A percentile compares a stretch with the other conserved stretches of the same genome.
Evolutionary conservation across 139 green algal genomes (phyloP).

Genomic region (Protoeuglena noctilucae): DNA sequence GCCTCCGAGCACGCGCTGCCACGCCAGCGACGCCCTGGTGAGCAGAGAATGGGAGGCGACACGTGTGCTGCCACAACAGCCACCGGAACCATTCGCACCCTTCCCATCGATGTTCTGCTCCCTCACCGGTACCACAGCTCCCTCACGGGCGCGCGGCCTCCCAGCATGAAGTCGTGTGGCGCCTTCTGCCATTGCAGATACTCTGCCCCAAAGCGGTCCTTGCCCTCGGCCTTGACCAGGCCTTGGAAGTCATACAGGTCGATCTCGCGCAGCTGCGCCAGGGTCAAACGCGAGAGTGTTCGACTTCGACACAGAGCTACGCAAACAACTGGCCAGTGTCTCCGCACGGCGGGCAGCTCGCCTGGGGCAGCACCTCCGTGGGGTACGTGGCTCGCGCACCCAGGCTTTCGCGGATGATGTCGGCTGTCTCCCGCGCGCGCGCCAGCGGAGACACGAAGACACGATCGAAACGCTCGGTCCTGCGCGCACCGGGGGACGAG

Average conservation of each 20-base stretch:
- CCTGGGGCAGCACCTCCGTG: slow-evolving; percentile 24
- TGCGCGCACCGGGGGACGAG: no score
- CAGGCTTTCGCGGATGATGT: slow-evolving; percentile 51
- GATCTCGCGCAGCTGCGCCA: slow-evolving; percentile 69
- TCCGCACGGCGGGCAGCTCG: no score
- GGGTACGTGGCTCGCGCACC: neutral
- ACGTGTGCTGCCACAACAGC: no score
- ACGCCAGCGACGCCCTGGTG: slow-evolving; percentile 68
- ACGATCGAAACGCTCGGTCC: slow-evolving; percentile 36
- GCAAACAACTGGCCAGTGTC: no score
- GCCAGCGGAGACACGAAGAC: slow-evolving; percentile 55
- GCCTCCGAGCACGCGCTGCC: slow-evolving; percentile 46
- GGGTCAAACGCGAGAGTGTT: no score
- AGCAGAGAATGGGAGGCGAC: no score
- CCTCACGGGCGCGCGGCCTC: slow-evolving; percentile 59
- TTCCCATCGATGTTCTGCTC: no score
- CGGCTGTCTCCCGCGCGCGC: slow-evolving; percentile 54
- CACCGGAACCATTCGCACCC: no score
- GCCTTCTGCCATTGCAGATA: slow-evolving; percentile 63
- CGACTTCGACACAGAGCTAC: slow-evolving; percentile 12
- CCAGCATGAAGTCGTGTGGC: slow-evolving; percentile 63
- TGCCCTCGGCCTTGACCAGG: slow-evolving; percentile 68
- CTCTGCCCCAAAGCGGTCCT: slow-evolving; percentile 37
- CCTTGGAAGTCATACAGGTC: slow-evolving; percentile 93
- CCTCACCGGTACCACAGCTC: slow-evolving; percentile 7